Evolutionary conservation across 345 rosid species (phyloP), one percentile per base, ranked within the genome.

Genomic region (Aquilaria yunnanensis): DNA sequence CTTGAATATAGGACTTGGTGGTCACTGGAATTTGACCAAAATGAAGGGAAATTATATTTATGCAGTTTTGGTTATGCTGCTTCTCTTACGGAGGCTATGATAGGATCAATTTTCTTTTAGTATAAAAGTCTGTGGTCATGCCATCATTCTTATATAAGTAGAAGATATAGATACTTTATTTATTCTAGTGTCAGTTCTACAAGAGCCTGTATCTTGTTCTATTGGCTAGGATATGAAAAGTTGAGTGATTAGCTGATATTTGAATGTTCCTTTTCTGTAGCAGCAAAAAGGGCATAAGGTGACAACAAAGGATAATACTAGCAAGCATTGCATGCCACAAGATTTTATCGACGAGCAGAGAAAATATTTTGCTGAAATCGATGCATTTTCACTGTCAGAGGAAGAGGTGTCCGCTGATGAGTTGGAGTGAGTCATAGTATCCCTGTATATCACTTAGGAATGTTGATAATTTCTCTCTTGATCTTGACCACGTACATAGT

Each of bases 261-360:
- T 50, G 9, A 50, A 11, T n/a, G 23, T 23, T 23, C 33, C 54
- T 51, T 2, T 54, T 56, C 49, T 62, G 48, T 16, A 47, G 37
- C 34, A 47, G 12, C 50, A 52, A 47, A 51, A 37, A 34, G 56
- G 53, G 33, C 48, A 2, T 14, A 13, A 2, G 49, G 33, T 16
- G 34, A 62, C 37, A 57, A 16, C 16, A 6, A 34, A 37, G 50
- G 57, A 33, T 50, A 6, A 62, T 51, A 32, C 57, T 51, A 14
- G 33, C 50, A 37, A 51, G 49, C 34, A 51, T 23, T 16, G 53
- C 4, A 34, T 62, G 57, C 23, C 66, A 32, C 66, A 37, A 2
- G 57, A 62, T 51, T 62, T 62, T 56, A 52, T 62, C 14, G 48
- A 62, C 50, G 29, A 37, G 47, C 66, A 62, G 56, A 62, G 33